Conservation (phyloP, 371 early-diverging fungal genomes). For the Saksenaea vasiformis region DNA sequence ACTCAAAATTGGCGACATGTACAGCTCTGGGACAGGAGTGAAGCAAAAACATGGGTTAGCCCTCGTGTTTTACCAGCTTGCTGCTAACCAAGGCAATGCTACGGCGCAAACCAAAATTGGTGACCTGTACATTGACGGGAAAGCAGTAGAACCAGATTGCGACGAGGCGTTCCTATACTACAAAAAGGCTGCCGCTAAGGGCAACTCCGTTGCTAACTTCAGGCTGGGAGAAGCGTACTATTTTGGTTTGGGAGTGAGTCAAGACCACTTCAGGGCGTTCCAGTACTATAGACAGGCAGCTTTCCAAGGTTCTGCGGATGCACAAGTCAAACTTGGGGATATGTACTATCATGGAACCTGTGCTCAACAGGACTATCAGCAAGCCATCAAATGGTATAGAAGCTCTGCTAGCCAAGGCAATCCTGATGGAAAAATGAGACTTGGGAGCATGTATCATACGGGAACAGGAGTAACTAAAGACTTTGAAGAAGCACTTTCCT, state of each 20-base stretch:
- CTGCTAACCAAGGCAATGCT: conserved; percentile 29
- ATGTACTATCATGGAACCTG: conserved; percentile 50
- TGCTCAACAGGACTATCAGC: conserved; percentile 46
- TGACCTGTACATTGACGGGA: too few species aligned
- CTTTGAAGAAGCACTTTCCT: too few species aligned
- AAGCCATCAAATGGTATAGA: conserved; percentile 41
- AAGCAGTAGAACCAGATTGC: neutral
- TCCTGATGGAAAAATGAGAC: too few species aligned
- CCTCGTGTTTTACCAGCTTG: conserved; percentile 36
- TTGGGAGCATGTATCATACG: too few species aligned
- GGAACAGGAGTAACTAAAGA: too few species aligned
- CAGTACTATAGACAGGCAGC: conserved; percentile 78
- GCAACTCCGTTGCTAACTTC: conserved; percentile 63
- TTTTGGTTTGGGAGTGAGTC: conserved; percentile 63
- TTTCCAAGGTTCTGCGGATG: conserved; percentile 73
- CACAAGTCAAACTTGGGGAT: conserved; percentile 68
- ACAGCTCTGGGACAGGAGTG: conserved; percentile 42
- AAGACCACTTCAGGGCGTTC: conserved; percentile 72
- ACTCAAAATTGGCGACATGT: conserved; percentile 10
- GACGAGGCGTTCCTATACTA: conserved; percentile 42
- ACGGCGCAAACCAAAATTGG: too few species aligned
- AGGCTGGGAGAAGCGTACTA: conserved; percentile 87
- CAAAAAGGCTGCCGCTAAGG: conserved; percentile 42
- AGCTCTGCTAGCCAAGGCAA: conserved; percentile 19
- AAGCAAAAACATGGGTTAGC: conserved; percentile 43